Evolutionary conservation across 768 basidiomycete genomes (phyloP), one percentile per base, ranked within the genome.

Genomic region (Trametes cingulata): DNA sequence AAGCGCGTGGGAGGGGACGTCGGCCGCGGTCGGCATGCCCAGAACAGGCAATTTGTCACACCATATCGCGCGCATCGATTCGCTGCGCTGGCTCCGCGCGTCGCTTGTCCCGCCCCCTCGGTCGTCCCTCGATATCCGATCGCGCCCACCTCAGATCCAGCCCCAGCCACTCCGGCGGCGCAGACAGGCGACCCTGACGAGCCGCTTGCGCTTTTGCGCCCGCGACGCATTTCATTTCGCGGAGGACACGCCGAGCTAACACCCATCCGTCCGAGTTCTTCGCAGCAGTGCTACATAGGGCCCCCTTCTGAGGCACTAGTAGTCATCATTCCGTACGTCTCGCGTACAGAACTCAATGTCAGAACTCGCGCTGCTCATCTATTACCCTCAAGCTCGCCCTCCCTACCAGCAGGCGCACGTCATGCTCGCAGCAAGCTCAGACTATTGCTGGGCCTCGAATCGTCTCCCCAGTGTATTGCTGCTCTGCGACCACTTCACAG

Each of bases 21-120:
- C 43, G 20, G 46, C 50, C 33, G 43, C 29, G 52, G 43, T 22
- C 60, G 60, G 51, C 60, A 47, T 50, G 52, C 60, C 60, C 37
- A 8, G 8, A 4, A 25, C 13, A 51, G 60, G 60, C 4, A 55
- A 51, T 43, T 42, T 33, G 36, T 61, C 60, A 51, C 60, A 61
- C 53, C 60, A 27, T 55, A 55, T 56, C 48, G 41, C 25, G 33
- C 39, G 39, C 52, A 20, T 13, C 37, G 37, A 22, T 29, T n/a
- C 36, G 49, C 29, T 33, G 29, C 4, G 29, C 29, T 10, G 29
- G 6, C n/a, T n/a, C n/a, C n/a, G n/a, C n/a, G n/a, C n/a, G n/a
- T 33, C 29, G 29, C 29, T 33, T 4, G 29, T 33, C 6, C 29
- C 29, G 29, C 29, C 29, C 6, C 10, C 6, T 33, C 29, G 29